These are phyloP conservation scores for Euphrasia arctica DNA, from an alignment of 305 asterid genomes.

Conservation along the genomic window DNA sequence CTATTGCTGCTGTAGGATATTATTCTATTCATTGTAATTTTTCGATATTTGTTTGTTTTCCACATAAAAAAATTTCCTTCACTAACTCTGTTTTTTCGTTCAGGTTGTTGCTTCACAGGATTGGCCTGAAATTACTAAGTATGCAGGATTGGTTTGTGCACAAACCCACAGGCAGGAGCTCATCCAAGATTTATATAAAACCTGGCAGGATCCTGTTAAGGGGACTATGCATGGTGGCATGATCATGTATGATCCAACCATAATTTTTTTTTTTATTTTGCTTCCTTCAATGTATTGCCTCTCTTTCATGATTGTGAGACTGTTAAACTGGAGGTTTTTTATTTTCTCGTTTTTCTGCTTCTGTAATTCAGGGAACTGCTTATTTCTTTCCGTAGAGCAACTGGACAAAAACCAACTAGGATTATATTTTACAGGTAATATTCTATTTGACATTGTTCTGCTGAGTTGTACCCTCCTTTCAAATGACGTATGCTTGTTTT, in stretches of 20 bases:
- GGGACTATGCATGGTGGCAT: conserved; percentile 75
- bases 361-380: conserved; percentile 59
- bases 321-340: not conserved
- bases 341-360: conserved; percentile 16
- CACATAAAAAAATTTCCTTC: not conserved
- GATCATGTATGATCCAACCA: conserved; percentile 45
- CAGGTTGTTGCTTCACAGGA: conserved; percentile 94
- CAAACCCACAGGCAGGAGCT: conserved; percentile 86
- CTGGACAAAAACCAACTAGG: conserved; percentile 70
- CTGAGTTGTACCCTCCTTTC: not conserved
- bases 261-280: not conserved
- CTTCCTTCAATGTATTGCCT: not conserved
- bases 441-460: not conserved
- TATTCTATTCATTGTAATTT: not conserved
- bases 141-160: conserved; percentile 75
- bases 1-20: conserved; percentile 71
- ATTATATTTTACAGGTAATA: conserved; percentile 74
- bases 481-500: conserved; percentile 1
- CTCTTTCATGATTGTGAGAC: not conserved
- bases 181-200: conserved; percentile 64
- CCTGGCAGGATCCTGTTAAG: conserved; percentile 77
- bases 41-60: not conserved
- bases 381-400: conserved; percentile 68
- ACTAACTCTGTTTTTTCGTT: conserved; percentile 6
- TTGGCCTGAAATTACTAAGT: conserved; percentile 81